Conservation (phyloP, 2,329 filamentous ascomycete genomes). For the Beauveria sp. region DNA sequence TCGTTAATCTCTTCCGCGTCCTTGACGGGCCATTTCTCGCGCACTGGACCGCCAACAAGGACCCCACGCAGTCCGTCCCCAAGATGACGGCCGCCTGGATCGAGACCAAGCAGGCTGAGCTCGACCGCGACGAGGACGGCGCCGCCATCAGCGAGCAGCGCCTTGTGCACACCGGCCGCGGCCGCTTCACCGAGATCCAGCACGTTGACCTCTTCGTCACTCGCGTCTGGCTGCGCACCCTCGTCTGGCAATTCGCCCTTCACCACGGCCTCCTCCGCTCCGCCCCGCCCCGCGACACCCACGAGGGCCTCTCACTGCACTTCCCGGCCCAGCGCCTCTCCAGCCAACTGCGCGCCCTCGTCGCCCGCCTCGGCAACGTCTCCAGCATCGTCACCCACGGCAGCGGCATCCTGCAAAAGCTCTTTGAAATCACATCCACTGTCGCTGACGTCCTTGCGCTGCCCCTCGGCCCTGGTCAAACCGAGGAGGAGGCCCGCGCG, state of each 20-base stretch:
- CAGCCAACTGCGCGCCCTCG: conserved; percentile 29
- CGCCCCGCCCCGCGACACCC: conserved; percentile 22
- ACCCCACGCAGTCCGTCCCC: conserved; percentile 14
- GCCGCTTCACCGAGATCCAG: conserved; percentile 30
- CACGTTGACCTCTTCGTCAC: conserved; percentile 33
- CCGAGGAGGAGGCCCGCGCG: conserved; percentile 35
- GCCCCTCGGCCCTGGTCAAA: conserved; percentile 30
- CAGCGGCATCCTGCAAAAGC: conserved; percentile 48
- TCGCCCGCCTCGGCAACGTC: conserved; percentile 26
- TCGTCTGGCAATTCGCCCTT: conserved; percentile 34
- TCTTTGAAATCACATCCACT: conserved; percentile 53
- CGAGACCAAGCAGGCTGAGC: conserved; percentile 31
- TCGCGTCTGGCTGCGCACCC: conserved; percentile 32
- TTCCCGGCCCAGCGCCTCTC: conserved; percentile 32
- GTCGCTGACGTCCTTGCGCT: conserved; percentile 51
- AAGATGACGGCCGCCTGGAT: conserved; percentile 30
- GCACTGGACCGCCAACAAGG: conserved; percentile 28
- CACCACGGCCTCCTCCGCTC: conserved; percentile 30
- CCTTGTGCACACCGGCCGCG: conserved; percentile 18
- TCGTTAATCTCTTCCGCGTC: conserved; percentile 29
- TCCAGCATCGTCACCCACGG: conserved; percentile 46
- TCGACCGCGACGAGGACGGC: conserved; percentile 29
- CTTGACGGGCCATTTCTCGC: conserved; percentile 31
- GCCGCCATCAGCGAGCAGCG: conserved; percentile 21
- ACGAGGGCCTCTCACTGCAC: conserved; percentile 31